A percentile compares a stretch with the other conserved stretches of the same genome.
Evolutionary conservation across 768 basidiomycete species (phyloP).

Genomic region (Leucosporidium yakuticum): DNA sequence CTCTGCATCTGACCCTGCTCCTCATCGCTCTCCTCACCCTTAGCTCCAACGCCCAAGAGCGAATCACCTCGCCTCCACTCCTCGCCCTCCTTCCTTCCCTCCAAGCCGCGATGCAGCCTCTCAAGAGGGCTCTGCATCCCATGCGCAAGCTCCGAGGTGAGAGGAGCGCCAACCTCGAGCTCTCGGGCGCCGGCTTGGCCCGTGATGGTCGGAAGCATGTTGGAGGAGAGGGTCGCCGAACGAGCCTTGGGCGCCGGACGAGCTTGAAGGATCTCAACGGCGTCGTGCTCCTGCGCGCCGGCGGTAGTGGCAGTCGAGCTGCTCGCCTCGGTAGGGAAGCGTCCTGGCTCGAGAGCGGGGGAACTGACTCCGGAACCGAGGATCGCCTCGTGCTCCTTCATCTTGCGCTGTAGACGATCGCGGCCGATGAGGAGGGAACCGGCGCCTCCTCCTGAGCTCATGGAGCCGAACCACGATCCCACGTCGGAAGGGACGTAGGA

Average conservation of each 20-base stretch:
- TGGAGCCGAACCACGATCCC: slow-evolving; percentile 28
- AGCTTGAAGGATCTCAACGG: too few relatives aligned
- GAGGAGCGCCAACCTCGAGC: slow-evolving; percentile 18
- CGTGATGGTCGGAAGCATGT: slow-evolving; percentile 25
- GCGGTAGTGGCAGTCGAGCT: background rate
- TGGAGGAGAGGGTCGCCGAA: slow-evolving; percentile 30
- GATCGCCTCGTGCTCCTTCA: slow-evolving; percentile 25
- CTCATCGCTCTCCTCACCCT: too few relatives aligned
- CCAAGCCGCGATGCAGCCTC: slow-evolving; percentile 19
- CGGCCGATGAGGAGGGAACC: slow-evolving; percentile 1
- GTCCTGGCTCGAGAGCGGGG: background rate
- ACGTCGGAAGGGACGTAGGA: background rate
- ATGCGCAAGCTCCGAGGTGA: slow-evolving; percentile 20
- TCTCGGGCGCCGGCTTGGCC: slow-evolving; percentile 4
- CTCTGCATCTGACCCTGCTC: too few relatives aligned
- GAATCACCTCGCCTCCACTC: too few relatives aligned
- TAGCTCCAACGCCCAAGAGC: too few relatives aligned
- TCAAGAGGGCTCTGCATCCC: slow-evolving; percentile 32
- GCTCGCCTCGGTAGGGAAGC: background rate
- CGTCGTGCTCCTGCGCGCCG: slow-evolving; percentile 9
- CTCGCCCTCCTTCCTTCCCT: background rate
- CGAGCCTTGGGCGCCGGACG: slow-evolving; percentile 19
- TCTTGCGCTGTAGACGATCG: slow-evolving; percentile 20
- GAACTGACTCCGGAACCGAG: background rate
- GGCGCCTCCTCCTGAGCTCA: slow-evolving; percentile 11